Percentiles rank a stretch among this genome's conserved stretches.
phyloP scores from a whole-genome alignment of 2,329 filamentous ascomycete species.

The Dactylellina sp. region DNA sequence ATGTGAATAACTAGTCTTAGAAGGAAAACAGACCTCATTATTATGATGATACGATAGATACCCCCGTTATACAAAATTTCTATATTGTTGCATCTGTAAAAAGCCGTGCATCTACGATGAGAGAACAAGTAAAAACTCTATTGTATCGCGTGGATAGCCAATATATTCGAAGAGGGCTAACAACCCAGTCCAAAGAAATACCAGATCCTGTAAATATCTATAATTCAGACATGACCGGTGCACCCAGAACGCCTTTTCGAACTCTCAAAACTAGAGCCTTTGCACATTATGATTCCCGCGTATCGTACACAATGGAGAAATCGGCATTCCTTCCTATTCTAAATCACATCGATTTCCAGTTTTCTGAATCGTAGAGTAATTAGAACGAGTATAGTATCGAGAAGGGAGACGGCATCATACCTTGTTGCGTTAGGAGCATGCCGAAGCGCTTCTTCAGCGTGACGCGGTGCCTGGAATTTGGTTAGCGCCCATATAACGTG shows the following conservation, averaged over 20 bases:
- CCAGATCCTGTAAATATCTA: constrained; percentile 1
- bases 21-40: constrained; percentile 11
- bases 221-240: neutral
- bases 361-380: constrained; percentile 61
- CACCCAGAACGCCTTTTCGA: constrained; percentile 26
- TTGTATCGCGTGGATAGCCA: neutral
- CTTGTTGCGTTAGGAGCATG: constrained; percentile 84
- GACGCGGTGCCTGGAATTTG: constrained; percentile 79
- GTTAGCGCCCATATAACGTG: neutral
- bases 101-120: too few relatives aligned
- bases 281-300: neutral
- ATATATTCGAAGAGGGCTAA: too few relatives aligned
- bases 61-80: too few relatives aligned
- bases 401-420: constrained; percentile 60
- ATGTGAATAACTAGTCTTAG: too few relatives aligned
- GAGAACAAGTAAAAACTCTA: too few relatives aligned
- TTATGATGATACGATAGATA: constrained; percentile 30
- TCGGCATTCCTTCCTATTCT: neutral
- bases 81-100: too few relatives aligned
- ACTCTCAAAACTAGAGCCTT: neutral
- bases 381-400: neutral
- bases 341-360: constrained; percentile 61
- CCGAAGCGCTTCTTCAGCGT: constrained; percentile 94
- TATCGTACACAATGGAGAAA: constrained; percentile 13
- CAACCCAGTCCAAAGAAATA: too few relatives aligned